Evolutionary conservation across 164 flowering plant species (phyloP).

Genomic region (Magnolia officinalis): DNA sequence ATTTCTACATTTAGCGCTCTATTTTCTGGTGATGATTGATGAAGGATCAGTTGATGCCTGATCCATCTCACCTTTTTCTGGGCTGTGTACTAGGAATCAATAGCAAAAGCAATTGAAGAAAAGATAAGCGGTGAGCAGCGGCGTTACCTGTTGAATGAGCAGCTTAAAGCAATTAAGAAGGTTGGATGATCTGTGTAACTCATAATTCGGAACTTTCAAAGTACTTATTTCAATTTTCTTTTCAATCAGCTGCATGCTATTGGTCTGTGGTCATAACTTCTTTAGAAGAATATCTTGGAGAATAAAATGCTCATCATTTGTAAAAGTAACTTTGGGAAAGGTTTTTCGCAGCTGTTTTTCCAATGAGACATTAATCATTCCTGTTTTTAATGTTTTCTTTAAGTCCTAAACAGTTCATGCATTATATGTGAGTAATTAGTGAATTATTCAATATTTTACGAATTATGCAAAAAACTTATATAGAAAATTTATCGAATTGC

Average conservation of each 20-base stretch:
- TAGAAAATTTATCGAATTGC: neutral
- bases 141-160: constrained; percentile 89
- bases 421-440: neutral
- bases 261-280: neutral
- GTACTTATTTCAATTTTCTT: no score
- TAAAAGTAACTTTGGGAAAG: no score
- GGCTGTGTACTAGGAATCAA: constrained; percentile 61
- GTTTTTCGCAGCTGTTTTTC: neutral
- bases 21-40: constrained; percentile 1
- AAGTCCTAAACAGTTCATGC: neutral
- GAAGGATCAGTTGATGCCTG: neutral
- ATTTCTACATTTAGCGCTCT: neutral
- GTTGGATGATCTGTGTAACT: constrained; percentile 23
- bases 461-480: neutral
- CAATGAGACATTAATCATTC: neutral
- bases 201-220: neutral
- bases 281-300: neutral
- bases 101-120: constrained; percentile 97
- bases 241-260: neutral
- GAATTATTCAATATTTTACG: neutral
- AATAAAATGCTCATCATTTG: neutral
- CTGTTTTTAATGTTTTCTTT: neutral
- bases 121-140: constrained; percentile 98
- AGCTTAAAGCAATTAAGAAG: constrained; percentile 98
- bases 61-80: neutral